Percentiles rank a stretch among this genome's conserved stretches.
phyloP scores from a whole-genome alignment of 225 moss, liverwort and hornwort genomes.

The Anthoceros angustus region DNA sequence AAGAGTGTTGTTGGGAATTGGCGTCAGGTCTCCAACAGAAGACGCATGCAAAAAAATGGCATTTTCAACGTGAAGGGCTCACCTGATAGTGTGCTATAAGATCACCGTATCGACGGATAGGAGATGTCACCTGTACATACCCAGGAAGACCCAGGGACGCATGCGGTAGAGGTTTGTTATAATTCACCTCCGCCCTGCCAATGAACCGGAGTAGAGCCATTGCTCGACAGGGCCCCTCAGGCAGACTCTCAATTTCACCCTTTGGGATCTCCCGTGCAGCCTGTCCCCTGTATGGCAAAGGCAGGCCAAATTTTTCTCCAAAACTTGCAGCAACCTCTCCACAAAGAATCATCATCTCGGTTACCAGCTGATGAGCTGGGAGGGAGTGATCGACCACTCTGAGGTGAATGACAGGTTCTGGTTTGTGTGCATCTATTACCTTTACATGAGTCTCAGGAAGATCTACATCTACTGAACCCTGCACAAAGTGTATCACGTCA shows the following conservation, averaged over 20 bases:
- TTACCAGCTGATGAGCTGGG: constrained; percentile 59
- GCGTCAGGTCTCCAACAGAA: not conserved
- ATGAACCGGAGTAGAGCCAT: constrained; percentile 51
- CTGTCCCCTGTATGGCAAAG: constrained; percentile 88
- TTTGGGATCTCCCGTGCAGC: constrained; percentile 31
- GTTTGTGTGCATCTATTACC: constrained; percentile 43
- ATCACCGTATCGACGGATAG: constrained; percentile 80
- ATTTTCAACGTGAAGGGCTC: not conserved
- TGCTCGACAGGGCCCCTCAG: constrained; percentile 71
- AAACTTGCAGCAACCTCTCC: constrained; percentile 71
- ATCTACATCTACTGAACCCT: constrained; percentile 72
- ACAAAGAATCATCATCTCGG: constrained; percentile 97
- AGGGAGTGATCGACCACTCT: constrained; percentile 52
- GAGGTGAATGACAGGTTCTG: constrained; percentile 47
- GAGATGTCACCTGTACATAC: constrained; percentile 97
- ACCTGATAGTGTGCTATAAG: constrained; percentile 94
- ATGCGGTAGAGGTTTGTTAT: constrained; percentile 58
- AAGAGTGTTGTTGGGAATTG: not conserved
- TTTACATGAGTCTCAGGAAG: constrained; percentile 58
- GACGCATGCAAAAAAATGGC: not conserved
- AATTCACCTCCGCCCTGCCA: constrained; percentile 85
- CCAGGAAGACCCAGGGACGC: constrained; percentile 68
- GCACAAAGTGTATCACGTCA: constrained; percentile 7
- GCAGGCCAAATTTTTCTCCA: constrained; percentile 57
- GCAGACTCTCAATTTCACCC: constrained; percentile 35